Evolutionary conservation across 352 stramenopile genomes (phyloP).

Genomic region (Chrysophaeum taylorii): DNA sequence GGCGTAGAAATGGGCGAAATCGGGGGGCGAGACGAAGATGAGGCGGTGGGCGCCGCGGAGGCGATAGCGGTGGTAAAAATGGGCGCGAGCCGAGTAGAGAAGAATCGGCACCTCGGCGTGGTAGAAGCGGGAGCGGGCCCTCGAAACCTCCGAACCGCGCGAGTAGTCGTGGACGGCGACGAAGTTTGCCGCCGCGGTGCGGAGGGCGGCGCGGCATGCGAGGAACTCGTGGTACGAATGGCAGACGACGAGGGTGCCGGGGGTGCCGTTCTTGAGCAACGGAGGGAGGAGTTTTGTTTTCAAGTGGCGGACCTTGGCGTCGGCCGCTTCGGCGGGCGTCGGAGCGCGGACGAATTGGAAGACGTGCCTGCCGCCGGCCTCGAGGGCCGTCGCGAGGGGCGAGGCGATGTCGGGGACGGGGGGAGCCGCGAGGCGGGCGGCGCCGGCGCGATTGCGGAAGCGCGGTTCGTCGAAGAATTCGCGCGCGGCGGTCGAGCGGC

Average conservation of each 20-base stretch:
- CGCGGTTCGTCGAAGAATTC: not conserved
- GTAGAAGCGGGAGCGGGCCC: conserved; percentile 53
- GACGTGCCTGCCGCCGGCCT: conserved; percentile 46
- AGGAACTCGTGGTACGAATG: conserved; percentile 68
- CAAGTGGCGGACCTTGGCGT: conserved; percentile 58
- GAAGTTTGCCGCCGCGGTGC: conserved; percentile 41
- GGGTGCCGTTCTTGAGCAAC: conserved; percentile 28
- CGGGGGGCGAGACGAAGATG: conserved; percentile 63
- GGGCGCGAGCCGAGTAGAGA: conserved; percentile 59
- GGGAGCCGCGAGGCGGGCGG: conserved; percentile 10
- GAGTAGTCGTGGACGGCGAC: conserved; percentile 58
- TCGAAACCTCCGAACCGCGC: conserved; percentile 46
- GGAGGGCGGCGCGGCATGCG: conserved; percentile 47
- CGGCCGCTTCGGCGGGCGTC: conserved; percentile 35
- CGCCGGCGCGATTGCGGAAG: conserved; percentile 19
- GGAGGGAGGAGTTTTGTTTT: conserved; percentile 47
- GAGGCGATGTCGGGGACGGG: not conserved
- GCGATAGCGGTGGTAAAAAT: conserved; percentile 61
- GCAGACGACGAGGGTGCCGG: conserved; percentile 51
- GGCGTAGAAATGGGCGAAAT: conserved; percentile 62
- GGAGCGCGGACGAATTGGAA: conserved; percentile 55
- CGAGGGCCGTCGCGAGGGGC: conserved; percentile 22
- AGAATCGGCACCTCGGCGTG: conserved; percentile 56
- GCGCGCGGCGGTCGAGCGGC: too few relatives aligned
- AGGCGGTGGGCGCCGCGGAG: conserved; percentile 62